These are phyloP conservation scores for Lepidium africanum DNA, from an alignment of 345 rosid genomes.

Conservation along the genomic window DNA sequence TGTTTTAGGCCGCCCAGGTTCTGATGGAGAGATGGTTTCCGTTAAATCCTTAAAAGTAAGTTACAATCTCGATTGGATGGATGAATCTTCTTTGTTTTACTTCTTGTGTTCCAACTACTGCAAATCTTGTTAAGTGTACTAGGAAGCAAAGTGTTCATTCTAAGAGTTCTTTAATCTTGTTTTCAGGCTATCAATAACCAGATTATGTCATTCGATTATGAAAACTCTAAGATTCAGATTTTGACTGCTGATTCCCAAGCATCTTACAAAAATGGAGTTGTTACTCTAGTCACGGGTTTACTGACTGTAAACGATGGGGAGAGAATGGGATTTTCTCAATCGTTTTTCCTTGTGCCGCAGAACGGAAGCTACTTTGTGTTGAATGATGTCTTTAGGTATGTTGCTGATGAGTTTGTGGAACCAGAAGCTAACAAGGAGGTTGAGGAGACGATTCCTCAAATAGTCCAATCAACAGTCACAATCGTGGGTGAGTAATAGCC, in stretches of 20 bases:
- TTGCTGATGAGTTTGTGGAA: conserved; percentile 39
- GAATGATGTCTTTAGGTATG: conserved; percentile 70
- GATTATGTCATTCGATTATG: conserved; percentile 51
- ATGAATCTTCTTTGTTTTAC: neutral
- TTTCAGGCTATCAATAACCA: conserved; percentile 60
- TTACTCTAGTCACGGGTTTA: conserved; percentile 66
- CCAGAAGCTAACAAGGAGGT: conserved; percentile 21
- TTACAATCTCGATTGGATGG: neutral
- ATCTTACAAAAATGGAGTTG: conserved; percentile 49
- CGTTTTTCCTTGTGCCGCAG: conserved; percentile 82
- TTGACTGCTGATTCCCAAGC: conserved; percentile 63
- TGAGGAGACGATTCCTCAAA: conserved; percentile 21
- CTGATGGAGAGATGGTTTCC: conserved; percentile 56
- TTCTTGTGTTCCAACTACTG: neutral
- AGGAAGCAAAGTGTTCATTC: neutral
- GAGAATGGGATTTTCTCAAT: conserved; percentile 54
- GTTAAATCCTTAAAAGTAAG: conserved; percentile 57
- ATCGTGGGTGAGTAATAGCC: conserved; percentile 10
- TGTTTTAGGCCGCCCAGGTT: conserved; percentile 49
- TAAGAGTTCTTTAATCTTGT: neutral
- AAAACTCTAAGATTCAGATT: conserved; percentile 49
- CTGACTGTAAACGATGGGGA: conserved; percentile 43
- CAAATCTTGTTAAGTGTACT: neutral
- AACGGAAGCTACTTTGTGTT: conserved; percentile 62
- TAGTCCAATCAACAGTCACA: neutral